Evolutionary conservation across 306 rosid species (phyloP), one percentile per base, ranked within the genome.

Genomic region (Glycyrrhiza uralensis): DNA sequence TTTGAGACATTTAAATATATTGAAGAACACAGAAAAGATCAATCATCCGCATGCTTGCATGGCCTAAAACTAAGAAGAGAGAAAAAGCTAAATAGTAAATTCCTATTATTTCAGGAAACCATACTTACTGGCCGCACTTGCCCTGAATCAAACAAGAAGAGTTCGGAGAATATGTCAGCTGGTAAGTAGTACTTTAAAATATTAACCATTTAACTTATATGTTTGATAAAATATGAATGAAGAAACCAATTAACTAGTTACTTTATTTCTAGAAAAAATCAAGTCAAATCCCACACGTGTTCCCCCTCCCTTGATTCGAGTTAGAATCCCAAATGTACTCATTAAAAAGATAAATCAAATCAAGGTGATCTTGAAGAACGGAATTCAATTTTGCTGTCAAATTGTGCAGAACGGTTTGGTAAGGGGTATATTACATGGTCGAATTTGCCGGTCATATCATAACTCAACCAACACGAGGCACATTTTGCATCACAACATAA

Each of bases 1-100:
- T n/a, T 58, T 75, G 66, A 70, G 75, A 71, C 47, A 71, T 74
- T 45, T 56, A 61, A 35, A n/a, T 13, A 46, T 15, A 42, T n/a
- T 19, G 24, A 4, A 15, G 28, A 65, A 23, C 50, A n/a, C 11
- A 23, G 12, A 47, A 71, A 36, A 9, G 30, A 44, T 9, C 42
- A 63, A 62, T 6, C 32, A 50, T 28, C 36, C n/a, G n/a, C n/a
- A n/a, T 65, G 1, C 20, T 35, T 32, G 32, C 13, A 46, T 64
- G 20, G 30, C 44, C 39, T 7, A 50, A 79, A 50, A 35, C 60
- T 15, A 38, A 26, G 19, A 36, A 50, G 18, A 1, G 47, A 41
- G 47, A 29, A 66, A 33, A 18, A 22, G 41, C 5, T 59, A 20
- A 6, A 22, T 8, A 13, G 17, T 36, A 15, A 44, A 74, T 6